Evolutionary conservation across 2,329 filamentous ascomycete genomes (phyloP).

Genomic region (Fusarium annulatum): DNA sequence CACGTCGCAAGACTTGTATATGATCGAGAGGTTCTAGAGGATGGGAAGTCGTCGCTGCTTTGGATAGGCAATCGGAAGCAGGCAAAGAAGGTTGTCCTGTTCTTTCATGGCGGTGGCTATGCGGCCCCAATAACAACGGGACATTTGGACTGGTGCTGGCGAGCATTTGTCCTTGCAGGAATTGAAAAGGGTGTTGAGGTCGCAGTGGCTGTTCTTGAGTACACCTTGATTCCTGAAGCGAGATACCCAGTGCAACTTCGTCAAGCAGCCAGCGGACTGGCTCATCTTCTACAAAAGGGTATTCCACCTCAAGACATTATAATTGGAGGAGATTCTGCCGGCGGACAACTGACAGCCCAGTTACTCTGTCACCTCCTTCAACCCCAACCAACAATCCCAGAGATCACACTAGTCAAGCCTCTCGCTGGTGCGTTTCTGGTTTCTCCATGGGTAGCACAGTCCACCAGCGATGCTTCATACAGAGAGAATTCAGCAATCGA

Average conservation of each 20-base stretch:
- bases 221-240: neutral
- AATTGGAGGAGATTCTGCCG: neutral
- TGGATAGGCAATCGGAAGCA: neutral
- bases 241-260: neutral
- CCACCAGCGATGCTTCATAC: neutral
- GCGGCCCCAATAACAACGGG: neutral
- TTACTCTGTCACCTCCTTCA: neutral
- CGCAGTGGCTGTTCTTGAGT: neutral
- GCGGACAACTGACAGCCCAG: neutral
- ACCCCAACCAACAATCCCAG: neutral
- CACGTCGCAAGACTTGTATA: neutral
- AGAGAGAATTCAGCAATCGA: neutral
- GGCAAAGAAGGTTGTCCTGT: neutral
- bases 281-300: neutral
- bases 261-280: neutral
- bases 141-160: neutral
- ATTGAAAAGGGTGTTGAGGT: neutral
- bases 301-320: neutral
- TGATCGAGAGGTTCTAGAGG: neutral
- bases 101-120: neutral
- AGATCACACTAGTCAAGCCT: neutral
- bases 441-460: neutral
- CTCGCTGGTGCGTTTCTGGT: neutral
- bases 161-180: neutral
- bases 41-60: neutral